phyloP scores from a whole-genome alignment of 495 filamentous ascomycete species.

The Mytilinidion resinicola region DNA sequence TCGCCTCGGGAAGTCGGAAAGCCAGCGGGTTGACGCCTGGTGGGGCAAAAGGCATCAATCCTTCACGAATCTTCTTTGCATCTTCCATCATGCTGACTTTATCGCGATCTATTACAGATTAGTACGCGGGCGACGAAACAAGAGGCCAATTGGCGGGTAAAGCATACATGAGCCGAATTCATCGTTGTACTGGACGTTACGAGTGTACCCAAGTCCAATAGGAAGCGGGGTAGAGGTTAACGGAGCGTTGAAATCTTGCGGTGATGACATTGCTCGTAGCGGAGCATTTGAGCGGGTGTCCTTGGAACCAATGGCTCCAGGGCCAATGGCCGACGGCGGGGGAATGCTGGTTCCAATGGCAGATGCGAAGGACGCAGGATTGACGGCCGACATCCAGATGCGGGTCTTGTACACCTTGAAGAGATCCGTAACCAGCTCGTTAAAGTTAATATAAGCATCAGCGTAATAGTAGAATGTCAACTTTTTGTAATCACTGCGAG shows the following conservation, averaged over 20 bases:
- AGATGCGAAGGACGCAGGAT: constrained; percentile 94
- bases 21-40: too few relatives aligned
- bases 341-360: constrained; percentile 38
- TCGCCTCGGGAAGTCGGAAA: too few relatives aligned
- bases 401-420: constrained; percentile 99
- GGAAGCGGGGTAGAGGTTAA: background rate
- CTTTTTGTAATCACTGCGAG: constrained; percentile 90
- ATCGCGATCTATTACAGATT: too few relatives aligned
- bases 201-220: background rate
- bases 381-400: constrained; percentile 99
- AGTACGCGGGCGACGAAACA: background rate
- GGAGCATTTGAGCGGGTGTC: constrained; percentile 7
- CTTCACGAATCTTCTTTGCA: too few relatives aligned
- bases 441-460: constrained; percentile 98
- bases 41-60: too few relatives aligned
- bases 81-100: too few relatives aligned
- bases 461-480: constrained; percentile 98
- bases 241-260: background rate
- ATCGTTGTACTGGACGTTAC: background rate
- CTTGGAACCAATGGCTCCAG: constrained; percentile 50
- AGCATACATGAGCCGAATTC: background rate
- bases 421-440: constrained; percentile 89
- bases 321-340: constrained; percentile 62
- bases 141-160: background rate
- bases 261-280: constrained; percentile 7